A percentile compares a stretch with the other conserved stretches of the same genome.
Conservation (phyloP, 345 rosid species). For the Lagerstroemia speciosa region DNA sequence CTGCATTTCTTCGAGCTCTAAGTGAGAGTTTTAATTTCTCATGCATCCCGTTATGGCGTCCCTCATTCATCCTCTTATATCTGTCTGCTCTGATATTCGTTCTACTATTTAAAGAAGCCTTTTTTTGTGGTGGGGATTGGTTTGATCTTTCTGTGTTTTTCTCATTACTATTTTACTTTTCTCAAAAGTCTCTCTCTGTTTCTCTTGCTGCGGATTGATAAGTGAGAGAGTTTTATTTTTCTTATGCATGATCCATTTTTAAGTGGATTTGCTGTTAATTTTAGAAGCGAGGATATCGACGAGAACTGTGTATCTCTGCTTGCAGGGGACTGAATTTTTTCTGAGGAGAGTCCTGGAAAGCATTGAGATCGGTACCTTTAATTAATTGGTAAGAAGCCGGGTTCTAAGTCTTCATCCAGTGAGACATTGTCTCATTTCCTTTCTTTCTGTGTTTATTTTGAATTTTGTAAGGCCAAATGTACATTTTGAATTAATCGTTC, state of each 20-base stretch:
- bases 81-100: not conserved
- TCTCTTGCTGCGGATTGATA: not conserved
- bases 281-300: not conserved
- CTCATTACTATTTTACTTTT: too few relatives aligned
- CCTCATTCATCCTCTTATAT: conserved; percentile 26
- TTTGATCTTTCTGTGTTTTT: not conserved
- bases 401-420: too few relatives aligned
- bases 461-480: too few relatives aligned
- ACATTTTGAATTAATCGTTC: too few relatives aligned
- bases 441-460: too few relatives aligned
- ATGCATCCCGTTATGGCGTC: conserved; percentile 17
- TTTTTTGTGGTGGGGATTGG: not conserved
- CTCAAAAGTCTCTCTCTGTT: not conserved
- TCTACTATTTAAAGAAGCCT: not conserved
- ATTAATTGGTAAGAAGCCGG: too few relatives aligned
- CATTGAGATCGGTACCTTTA: conserved; percentile 64
- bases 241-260: not conserved
- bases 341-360: conserved; percentile 55
- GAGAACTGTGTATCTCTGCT: not conserved
- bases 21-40: too few relatives aligned
- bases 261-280: not conserved
- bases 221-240: not conserved
- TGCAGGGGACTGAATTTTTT: conserved; percentile 52
- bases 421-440: too few relatives aligned
- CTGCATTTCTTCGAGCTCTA: conserved; percentile 14